These are phyloP conservation scores for Tremella fuciformis DNA, from an alignment of 768 basidiomycete species.

Conservation along the genomic window DNA sequence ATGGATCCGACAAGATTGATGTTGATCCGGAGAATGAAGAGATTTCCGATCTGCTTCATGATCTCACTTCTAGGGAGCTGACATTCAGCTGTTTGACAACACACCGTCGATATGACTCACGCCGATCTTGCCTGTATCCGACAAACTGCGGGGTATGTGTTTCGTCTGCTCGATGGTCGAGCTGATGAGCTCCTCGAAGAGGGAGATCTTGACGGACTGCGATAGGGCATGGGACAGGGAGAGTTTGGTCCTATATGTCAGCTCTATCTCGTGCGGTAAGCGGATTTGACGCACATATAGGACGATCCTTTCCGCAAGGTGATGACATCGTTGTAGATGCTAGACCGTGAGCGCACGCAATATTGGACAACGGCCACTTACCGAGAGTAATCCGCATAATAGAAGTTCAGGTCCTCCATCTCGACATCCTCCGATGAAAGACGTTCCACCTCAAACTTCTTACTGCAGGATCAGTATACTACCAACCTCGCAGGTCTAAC, in stretches of 20 bases:
- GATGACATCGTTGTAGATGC: constrained; percentile 97
- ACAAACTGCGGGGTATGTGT: constrained; percentile 88
- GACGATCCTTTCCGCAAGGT: constrained; percentile 86
- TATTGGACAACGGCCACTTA: constrained; percentile 36
- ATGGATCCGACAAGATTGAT: constrained; percentile 95
- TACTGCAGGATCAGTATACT: constrained; percentile 57
- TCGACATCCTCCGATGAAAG: constrained; percentile 80
- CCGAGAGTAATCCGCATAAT: constrained; percentile 96
- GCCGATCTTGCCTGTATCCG: constrained; percentile 90
- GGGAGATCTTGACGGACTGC: constrained; percentile 94
- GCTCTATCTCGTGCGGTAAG: not conserved
- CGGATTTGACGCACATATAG: constrained; percentile 68
- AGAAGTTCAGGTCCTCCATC: constrained; percentile 96
- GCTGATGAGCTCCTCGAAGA: constrained; percentile 92
- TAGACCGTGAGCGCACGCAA: constrained; percentile 33
- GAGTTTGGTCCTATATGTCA: constrained; percentile 74
- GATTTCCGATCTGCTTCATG: constrained; percentile 93
- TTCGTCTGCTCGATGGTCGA: constrained; percentile 94
- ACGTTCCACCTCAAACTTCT: constrained; percentile 89
- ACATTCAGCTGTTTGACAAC: constrained; percentile 2
- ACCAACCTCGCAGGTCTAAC: constrained; percentile 45
- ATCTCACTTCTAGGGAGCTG: constrained; percentile 66
- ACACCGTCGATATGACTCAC: constrained; percentile 47
- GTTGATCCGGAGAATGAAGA: constrained; percentile 88
- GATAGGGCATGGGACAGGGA: constrained; percentile 91